Evolutionary conservation across 1,284 basidiomycete genomes (phyloP).

Genomic region (Marasmius tenuissimus): DNA sequence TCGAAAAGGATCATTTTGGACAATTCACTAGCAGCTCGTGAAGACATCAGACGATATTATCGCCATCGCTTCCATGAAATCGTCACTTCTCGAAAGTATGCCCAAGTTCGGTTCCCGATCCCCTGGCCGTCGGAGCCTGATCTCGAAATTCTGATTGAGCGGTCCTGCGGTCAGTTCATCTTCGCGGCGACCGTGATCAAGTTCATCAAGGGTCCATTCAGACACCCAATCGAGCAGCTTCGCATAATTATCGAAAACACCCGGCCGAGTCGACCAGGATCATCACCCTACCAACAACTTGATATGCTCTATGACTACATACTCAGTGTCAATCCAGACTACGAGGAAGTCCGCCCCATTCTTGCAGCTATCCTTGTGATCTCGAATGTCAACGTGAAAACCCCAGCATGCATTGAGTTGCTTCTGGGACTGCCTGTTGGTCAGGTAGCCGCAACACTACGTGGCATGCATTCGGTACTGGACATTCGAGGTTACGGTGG

Average conservation of each 20-base stretch:
- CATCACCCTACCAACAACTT: slow-evolving; percentile 3
- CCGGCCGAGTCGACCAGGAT: not conserved
- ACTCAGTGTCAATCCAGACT: not conserved
- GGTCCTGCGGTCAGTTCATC: slow-evolving; percentile 12
- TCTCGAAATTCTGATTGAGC: slow-evolving; percentile 1
- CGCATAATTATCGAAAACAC: not conserved
- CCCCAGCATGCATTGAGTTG: not conserved
- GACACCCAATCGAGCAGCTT: slow-evolving; percentile 4
- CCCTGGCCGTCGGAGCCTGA: slow-evolving; percentile 7
- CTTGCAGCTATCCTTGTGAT: not conserved
- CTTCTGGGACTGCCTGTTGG: not conserved
- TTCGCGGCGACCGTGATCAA: slow-evolving; percentile 12
- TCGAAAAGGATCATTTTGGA: not conserved
- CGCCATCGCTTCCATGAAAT: not conserved
- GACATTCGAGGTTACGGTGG: not conserved
- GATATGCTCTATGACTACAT: slow-evolving; percentile 11
- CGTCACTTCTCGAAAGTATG: not conserved
- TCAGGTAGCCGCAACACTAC: not conserved
- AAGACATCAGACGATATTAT: not conserved
- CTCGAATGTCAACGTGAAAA: not conserved
- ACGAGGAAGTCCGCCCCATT: not conserved
- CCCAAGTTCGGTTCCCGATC: not conserved
- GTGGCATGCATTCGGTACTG: not conserved
- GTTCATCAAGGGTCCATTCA: slow-evolving; percentile 3
- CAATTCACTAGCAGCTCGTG: not conserved